Evolutionary conservation across 805 yeast species (phyloP).

Genomic region (Torulaspora indica): DNA sequence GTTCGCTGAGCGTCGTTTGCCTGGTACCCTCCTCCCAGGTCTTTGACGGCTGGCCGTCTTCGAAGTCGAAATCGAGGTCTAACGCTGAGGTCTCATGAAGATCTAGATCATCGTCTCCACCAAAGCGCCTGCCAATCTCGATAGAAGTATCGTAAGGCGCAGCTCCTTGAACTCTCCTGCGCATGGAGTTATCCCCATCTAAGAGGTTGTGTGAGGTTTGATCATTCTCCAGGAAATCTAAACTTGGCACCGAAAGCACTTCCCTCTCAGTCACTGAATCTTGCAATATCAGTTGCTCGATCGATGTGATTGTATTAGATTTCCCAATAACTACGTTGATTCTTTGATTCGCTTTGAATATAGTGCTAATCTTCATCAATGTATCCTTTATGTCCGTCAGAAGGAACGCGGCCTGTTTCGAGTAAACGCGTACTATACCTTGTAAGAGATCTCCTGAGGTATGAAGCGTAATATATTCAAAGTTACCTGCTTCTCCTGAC

Average conservation of each 20-base stretch:
- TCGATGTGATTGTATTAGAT: constrained; percentile 55
- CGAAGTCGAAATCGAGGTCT: constrained; percentile 36
- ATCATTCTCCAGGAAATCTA: constrained; percentile 32
- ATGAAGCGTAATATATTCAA: constrained; percentile 67
- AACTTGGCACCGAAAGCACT: constrained; percentile 61
- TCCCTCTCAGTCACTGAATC: constrained; percentile 80
- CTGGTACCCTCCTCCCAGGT: constrained; percentile 31
- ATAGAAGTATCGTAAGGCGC: constrained; percentile 32
- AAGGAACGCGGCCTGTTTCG: constrained; percentile 76
- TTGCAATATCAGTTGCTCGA: constrained; percentile 56
- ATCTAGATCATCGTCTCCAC: constrained; percentile 24
- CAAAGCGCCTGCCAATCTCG: constrained; percentile 32
- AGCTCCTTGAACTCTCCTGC: constrained; percentile 33
- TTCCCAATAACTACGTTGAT: constrained; percentile 55
- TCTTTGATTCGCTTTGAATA: constrained; percentile 46
- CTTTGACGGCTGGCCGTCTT: constrained; percentile 13
- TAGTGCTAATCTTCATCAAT: constrained; percentile 60
- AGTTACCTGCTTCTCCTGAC: constrained; percentile 20
- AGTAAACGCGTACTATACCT: constrained; percentile 83
- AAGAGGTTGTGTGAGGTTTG: constrained; percentile 16
- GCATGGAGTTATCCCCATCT: constrained; percentile 22
- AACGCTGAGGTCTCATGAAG: constrained; percentile 22
- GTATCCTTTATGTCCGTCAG: constrained; percentile 81
- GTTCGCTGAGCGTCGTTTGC: constrained; percentile 10
- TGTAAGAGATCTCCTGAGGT: constrained; percentile 79